A percentile compares a stretch with the other conserved stretches of the same genome.
Evolutionary conservation across 2,329 filamentous ascomycete genomes (phyloP).

Genomic region (Pseudopithomyces maydicus): DNA sequence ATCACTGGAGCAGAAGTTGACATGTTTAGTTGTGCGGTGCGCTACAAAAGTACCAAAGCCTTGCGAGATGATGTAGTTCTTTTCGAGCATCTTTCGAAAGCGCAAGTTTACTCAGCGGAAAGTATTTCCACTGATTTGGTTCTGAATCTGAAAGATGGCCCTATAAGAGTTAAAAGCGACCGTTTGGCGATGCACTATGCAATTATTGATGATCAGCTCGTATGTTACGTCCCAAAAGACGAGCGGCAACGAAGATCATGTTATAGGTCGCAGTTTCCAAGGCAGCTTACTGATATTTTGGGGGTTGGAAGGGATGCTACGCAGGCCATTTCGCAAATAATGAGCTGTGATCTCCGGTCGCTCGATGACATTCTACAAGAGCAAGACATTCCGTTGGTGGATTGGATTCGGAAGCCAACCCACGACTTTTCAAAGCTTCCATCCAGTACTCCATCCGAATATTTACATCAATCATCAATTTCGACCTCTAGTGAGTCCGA

Average conservation of each 20-base stretch:
- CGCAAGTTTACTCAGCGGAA: slow-evolving; percentile 10
- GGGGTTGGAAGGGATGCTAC: slow-evolving; percentile 2
- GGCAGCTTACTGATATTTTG: slow-evolving; percentile 15
- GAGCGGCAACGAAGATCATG: slow-evolving; percentile 12
- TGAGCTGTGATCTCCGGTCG: slow-evolving; percentile 2
- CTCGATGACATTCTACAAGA: slow-evolving; percentile 20
- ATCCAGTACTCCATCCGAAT: background rate
- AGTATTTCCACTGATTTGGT: slow-evolving; percentile 19
- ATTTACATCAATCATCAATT: background rate
- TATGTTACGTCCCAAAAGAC: slow-evolving; percentile 21
- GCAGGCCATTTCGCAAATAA: slow-evolving; percentile 18
- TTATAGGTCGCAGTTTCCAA: slow-evolving; percentile 23
- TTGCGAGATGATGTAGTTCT: slow-evolving; percentile 15
- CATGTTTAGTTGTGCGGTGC: slow-evolving; percentile 24
- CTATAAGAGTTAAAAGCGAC: slow-evolving; percentile 17
- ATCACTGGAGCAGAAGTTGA: slow-evolving; percentile 2
- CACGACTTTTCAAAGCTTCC: background rate
- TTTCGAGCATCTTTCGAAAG: slow-evolving; percentile 15
- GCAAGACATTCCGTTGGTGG: slow-evolving; percentile 20
- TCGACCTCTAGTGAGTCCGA: background rate
- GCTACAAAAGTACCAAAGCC: slow-evolving; percentile 25
- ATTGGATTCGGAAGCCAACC: slow-evolving; percentile 21
- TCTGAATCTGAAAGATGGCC: slow-evolving; percentile 1
- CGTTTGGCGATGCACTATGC: slow-evolving; percentile 20
- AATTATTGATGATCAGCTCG: slow-evolving; percentile 8